phyloP scores from a whole-genome alignment of 164 flowering plant species.

The Warburgia ugandensis region DNA sequence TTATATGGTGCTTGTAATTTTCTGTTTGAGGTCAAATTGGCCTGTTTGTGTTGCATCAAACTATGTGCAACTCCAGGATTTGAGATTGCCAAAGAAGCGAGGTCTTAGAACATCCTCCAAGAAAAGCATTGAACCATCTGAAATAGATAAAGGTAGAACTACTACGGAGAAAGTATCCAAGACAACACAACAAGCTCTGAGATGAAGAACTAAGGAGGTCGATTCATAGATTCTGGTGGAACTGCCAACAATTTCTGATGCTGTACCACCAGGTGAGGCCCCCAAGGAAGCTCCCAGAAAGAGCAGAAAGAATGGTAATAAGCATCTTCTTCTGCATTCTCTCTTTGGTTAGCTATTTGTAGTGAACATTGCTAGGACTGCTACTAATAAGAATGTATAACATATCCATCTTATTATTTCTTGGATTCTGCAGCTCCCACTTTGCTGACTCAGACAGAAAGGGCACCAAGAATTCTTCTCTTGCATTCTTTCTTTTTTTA shows the following conservation, averaged over 20 bases:
- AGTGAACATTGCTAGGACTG: no score
- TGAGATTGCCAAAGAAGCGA: slow-evolving; percentile 27
- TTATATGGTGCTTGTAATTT: not conserved
- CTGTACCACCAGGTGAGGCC: slow-evolving; percentile 3
- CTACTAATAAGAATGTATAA: not conserved
- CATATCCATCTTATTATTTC: not conserved
- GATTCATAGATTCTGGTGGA: slow-evolving; percentile 19
- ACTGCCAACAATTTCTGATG: slow-evolving; percentile 11
- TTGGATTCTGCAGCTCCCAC: slow-evolving; percentile 24
- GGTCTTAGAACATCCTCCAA: slow-evolving; percentile 23
- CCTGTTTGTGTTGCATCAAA: slow-evolving; percentile 9
- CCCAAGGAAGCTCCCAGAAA: not conserved
- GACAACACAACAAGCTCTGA: slow-evolving; percentile 28
- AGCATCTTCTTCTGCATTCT: not conserved
- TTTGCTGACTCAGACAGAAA: slow-evolving; percentile 29
- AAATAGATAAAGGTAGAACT: slow-evolving; percentile 21
- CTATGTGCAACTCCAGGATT: slow-evolving; percentile 22
- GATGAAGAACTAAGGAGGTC: slow-evolving; percentile 39
- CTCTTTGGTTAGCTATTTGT: not conserved
- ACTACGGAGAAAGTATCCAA: slow-evolving; percentile 26
- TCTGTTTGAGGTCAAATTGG: slow-evolving; percentile 5
- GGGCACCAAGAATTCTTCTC: slow-evolving; percentile 21
- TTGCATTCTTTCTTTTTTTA: not conserved
- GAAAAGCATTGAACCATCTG: slow-evolving; percentile 20
- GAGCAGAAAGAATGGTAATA: not conserved